Evolutionary conservation across 768 basidiomycete species (phyloP).

Genomic region (Leccinum uliginosum): DNA sequence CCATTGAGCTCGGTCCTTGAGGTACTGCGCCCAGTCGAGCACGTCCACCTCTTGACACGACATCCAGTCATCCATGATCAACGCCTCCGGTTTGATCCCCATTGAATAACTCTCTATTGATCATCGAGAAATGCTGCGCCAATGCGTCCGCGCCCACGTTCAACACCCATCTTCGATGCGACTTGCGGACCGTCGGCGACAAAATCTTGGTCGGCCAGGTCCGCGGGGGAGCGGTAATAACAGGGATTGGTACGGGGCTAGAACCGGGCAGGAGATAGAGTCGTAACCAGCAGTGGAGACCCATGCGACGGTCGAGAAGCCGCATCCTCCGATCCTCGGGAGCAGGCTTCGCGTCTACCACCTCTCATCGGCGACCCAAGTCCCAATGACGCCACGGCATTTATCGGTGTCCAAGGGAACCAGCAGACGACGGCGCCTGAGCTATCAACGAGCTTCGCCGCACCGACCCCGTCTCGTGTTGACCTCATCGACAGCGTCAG

Average conservation of each 20-base stretch:
- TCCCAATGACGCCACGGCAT: not conserved
- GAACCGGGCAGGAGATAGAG: conserved; percentile 3
- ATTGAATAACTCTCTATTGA: conserved; percentile 83
- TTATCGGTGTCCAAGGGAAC: conserved; percentile 14
- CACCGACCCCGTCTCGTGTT: conserved; percentile 29
- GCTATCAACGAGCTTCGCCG: conserved; percentile 1
- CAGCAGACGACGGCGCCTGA: not conserved
- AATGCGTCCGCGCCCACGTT: conserved; percentile 54
- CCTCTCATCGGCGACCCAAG: conserved; percentile 30
- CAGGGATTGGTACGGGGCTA: not conserved
- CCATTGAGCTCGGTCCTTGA: conserved; percentile 69
- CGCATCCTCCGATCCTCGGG: conserved; percentile 46
- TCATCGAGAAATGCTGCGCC: conserved; percentile 79
- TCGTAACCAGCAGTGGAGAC: conserved; percentile 17
- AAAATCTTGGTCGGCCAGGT: conserved; percentile 34
- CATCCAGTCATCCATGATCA: conserved; percentile 70
- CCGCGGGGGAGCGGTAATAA: conserved; percentile 1
- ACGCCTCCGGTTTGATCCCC: conserved; percentile 81
- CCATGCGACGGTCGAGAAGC: conserved; percentile 36
- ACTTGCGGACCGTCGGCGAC: conserved; percentile 35
- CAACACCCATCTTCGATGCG: conserved; percentile 71
- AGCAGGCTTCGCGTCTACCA: conserved; percentile 43
- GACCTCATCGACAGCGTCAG: conserved; percentile 57
- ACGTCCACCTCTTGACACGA: conserved; percentile 59
- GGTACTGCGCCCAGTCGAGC: conserved; percentile 78